Base-by-base conservation (phyloP, 805 yeast genomes). In the Dipodascus albidus region DNA sequence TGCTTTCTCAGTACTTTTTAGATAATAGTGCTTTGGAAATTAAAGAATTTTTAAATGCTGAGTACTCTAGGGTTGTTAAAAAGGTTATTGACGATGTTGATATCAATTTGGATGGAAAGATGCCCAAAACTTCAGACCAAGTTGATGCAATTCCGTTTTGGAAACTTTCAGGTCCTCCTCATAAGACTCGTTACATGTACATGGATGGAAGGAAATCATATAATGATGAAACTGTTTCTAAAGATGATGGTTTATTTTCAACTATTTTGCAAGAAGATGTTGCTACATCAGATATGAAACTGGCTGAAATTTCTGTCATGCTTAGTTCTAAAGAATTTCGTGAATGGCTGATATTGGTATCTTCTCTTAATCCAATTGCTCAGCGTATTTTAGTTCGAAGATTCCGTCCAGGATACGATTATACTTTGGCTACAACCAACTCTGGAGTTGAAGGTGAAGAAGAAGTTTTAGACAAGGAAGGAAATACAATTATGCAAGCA, bases 321-420 rank as follows among this genome's bases (percentile, higher is more conserved):
- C 71, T 88, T 60, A 76, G 77, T 59, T 79, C 87, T 15, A 59
- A 70, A 1, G 73, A 81, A 14, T 90, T 86, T 68, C 75, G 76
- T 49, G 82, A 83, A 64, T 90, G 93, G 84, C 65, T 93, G 49
- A 69, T 72, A 20, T 54, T 70, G 1, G 65, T 90, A 2, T 85
- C 96, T 0, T 77, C 81, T 15, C 63, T 88, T 53, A 54, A 23
- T 4, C 80, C 85, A 6, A 70, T 80, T 2, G 76, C 82, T 50
- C 86, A 85, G 58, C 87, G 84, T 59, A 70, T 85, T 1, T 64
- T 90, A 23, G 77, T 87, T 4, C 77, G 99, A 62, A 74, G 97
- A 58, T 93, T 93, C 71, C 79, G 99, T 61, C 99, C 96, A 1
- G 99, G 98, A 2, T 82, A 80, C 24, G 99, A 93, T 67, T 93